Evolutionary conservation across 768 basidiomycete species (phyloP).

Genomic region (Pleurotus giganteus): DNA sequence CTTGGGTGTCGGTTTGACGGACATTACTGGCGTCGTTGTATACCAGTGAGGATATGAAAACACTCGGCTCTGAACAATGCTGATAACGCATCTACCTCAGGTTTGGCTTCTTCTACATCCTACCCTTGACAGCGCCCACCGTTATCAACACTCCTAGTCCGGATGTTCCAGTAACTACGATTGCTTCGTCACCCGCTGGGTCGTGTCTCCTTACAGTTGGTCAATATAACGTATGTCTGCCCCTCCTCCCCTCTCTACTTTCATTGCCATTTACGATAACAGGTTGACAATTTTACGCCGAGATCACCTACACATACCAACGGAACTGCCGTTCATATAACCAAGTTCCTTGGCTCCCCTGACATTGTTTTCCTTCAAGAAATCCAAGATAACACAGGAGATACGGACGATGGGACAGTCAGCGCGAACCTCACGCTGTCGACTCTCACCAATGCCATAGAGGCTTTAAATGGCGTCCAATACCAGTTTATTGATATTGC

Average conservation of each 20-base stretch:
- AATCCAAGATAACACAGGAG: constrained; percentile 58
- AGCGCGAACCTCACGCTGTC: constrained; percentile 51
- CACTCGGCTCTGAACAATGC: background rate
- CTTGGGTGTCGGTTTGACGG: constrained; percentile 42
- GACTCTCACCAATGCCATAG: constrained; percentile 48
- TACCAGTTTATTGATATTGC: constrained; percentile 51
- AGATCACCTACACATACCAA: constrained; percentile 45
- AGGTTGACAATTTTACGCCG: constrained; percentile 60
- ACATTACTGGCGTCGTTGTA: constrained; percentile 54
- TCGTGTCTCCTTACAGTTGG: constrained; percentile 50
- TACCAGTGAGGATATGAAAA: constrained; percentile 47
- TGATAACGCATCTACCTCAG: constrained; percentile 15
- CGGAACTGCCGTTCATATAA: constrained; percentile 50
- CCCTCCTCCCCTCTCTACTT: background rate
- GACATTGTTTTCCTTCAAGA: constrained; percentile 66
- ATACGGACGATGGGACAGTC: constrained; percentile 53
- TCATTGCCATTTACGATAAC: constrained; percentile 2
- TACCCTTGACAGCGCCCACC: constrained; percentile 54
- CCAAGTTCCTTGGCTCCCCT: constrained; percentile 43
- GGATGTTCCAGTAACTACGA: constrained; percentile 34
- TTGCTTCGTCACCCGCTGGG: constrained; percentile 31
- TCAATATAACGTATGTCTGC: constrained; percentile 52
- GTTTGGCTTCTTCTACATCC: constrained; percentile 55
- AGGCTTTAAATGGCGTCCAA: constrained; percentile 34
- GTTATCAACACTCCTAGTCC: constrained; percentile 38